Percentiles rank a stretch among this genome's conserved stretches.
Evolutionary conservation across 2,329 filamentous ascomycete genomes (phyloP).

Genomic region (Daldinia eschscholtzii): DNA sequence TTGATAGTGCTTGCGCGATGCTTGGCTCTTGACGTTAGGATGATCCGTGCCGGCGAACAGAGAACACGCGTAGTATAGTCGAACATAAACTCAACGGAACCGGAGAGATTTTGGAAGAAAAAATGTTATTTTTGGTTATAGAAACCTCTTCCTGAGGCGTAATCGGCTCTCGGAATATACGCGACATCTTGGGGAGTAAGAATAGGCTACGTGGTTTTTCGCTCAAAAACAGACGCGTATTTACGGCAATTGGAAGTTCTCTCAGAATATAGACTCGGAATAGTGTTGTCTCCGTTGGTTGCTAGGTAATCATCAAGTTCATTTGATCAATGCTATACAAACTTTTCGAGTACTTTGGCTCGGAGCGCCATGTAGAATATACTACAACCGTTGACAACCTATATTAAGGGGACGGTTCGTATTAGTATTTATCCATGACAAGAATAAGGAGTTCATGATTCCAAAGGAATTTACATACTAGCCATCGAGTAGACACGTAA

Average conservation of each 20-base stretch:
- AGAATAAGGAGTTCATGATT: background rate
- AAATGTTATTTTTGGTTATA: background rate
- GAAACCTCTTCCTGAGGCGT: background rate
- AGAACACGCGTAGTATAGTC: background rate
- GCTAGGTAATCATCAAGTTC: background rate
- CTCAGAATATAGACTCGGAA: background rate
- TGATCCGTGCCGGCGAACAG: slow-evolving; percentile 4
- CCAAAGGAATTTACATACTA: background rate
- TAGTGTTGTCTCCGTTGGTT: background rate
- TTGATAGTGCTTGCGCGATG: slow-evolving; percentile 27
- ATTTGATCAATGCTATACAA: background rate
- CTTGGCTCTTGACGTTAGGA: slow-evolving; percentile 7
- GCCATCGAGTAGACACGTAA: no score
- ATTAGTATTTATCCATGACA: background rate
- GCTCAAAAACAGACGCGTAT: background rate
- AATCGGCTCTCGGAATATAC: background rate
- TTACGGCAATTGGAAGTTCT: background rate
- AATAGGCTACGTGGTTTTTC: background rate
- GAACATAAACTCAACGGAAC: background rate
- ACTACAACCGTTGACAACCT: background rate
- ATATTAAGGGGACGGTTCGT: background rate
- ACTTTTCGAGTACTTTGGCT: background rate
- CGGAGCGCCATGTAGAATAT: background rate
- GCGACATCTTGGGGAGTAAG: background rate
- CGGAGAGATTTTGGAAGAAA: background rate